Conservation (phyloP, 2,329 filamentous ascomycete species). For the Bertia moriformis region DNA sequence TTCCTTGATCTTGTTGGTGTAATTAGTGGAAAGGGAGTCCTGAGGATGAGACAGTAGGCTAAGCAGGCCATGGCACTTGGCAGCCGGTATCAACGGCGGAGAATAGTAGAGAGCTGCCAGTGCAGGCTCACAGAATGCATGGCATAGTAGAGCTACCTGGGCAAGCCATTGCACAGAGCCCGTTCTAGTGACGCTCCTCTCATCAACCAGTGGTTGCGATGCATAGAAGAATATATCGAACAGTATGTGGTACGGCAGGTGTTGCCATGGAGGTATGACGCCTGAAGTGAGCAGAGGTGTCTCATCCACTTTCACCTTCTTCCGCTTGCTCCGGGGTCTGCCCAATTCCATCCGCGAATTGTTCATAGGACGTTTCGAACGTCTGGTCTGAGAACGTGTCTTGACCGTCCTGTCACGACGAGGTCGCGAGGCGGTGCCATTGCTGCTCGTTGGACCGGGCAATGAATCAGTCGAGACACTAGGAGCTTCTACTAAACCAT, state of each 20-base stretch:
- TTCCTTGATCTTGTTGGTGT: neutral
- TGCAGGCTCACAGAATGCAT: neutral
- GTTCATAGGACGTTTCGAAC: neutral
- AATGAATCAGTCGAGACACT: neutral
- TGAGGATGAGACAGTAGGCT: neutral
- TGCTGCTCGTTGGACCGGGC: slow-evolving; percentile 2
- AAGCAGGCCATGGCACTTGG: neutral
- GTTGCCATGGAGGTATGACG: slow-evolving; percentile 27
- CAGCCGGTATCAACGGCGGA: neutral
- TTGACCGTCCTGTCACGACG: slow-evolving; percentile 7
- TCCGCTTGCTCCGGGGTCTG: neutral
- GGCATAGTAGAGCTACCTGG: slow-evolving; percentile 25
- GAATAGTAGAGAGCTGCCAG: neutral
- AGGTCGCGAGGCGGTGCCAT: neutral
- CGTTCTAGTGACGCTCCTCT: neutral
- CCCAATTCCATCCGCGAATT: neutral
- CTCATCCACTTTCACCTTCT: slow-evolving; percentile 3
- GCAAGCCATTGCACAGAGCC: slow-evolving; percentile 28
- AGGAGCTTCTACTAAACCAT: neutral
- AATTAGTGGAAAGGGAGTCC: neutral
- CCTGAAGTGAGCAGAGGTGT: slow-evolving; percentile 9
- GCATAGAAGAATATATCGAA: slow-evolving; percentile 34
- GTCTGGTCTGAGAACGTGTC: neutral
- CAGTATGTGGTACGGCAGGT: slow-evolving; percentile 36
- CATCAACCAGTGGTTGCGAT: slow-evolving; percentile 9